Conservation (phyloP, 2,329 filamentous ascomycete genomes). For the Pestalotiopsis fici region DNA sequence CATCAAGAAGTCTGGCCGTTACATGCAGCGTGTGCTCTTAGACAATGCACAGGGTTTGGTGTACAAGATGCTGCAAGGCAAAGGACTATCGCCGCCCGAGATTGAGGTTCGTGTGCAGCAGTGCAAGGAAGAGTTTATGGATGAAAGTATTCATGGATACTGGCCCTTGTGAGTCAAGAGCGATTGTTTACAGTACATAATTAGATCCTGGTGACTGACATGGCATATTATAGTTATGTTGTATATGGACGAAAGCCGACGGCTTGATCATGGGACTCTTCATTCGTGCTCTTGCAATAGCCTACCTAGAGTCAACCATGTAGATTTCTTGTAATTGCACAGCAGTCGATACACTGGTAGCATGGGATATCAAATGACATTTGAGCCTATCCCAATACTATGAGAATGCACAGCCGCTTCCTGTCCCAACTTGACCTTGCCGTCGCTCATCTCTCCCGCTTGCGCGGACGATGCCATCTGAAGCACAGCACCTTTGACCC, state of each 20-base stretch:
- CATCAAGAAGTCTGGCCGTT: background rate
- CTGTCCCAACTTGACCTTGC: too few species aligned
- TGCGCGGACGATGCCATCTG: too few species aligned
- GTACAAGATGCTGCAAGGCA: constrained; percentile 71
- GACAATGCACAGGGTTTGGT: constrained; percentile 58
- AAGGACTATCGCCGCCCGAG: constrained; percentile 72
- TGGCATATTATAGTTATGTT: constrained; percentile 17
- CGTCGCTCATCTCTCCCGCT: background rate
- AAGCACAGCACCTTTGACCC: background rate
- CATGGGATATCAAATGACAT: too few species aligned
- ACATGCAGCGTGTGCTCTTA: background rate
- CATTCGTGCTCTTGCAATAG: too few species aligned
- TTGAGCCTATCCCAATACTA: too few species aligned
- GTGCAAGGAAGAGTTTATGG: constrained; percentile 38
- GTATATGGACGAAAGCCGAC: constrained; percentile 9
- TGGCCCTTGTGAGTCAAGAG: background rate
- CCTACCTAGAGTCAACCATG: too few species aligned
- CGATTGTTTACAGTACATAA: too few species aligned
- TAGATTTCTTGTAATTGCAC: too few species aligned
- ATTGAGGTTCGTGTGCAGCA: constrained; percentile 76
- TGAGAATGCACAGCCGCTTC: too few species aligned
- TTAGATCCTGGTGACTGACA: constrained; percentile 9
- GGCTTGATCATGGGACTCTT: background rate
- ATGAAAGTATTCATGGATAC: background rate
- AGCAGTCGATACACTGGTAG: too few species aligned